Conservation (phyloP, 164 flowering plant genomes). For the Stephania cephalantha region DNA sequence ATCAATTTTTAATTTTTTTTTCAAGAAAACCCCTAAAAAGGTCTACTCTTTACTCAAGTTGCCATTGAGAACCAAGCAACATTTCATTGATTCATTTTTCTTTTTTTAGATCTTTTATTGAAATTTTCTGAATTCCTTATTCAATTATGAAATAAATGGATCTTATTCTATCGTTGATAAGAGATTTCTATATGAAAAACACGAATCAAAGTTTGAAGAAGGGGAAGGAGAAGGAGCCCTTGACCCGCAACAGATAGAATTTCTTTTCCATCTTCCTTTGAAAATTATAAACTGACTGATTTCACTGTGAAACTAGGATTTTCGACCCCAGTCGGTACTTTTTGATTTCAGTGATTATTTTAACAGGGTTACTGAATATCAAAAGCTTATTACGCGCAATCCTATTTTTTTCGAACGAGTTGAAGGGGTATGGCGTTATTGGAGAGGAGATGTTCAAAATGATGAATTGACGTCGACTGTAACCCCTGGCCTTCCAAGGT, state of each 20-base stretch:
- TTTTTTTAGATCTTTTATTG: not conserved
- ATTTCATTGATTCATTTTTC: constrained; percentile 1
- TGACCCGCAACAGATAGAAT: no score
- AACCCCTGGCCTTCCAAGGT: no score
- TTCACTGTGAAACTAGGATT: no score
- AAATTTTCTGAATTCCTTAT: not conserved
- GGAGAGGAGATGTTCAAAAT: no score
- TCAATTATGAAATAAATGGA: no score
- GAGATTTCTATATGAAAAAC: not conserved
- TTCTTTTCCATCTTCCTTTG: no score
- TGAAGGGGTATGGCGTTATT: no score
- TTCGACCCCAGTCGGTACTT: no score
- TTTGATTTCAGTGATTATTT: not conserved
- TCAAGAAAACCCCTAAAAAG: not conserved
- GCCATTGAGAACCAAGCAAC: not conserved
- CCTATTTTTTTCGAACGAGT: not conserved
- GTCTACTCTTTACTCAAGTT: not conserved
- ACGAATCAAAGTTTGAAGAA: not conserved
- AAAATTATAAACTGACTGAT: no score
- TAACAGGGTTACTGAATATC: not conserved
- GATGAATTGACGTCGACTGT: no score
- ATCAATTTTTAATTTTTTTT: no score
- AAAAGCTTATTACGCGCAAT: not conserved
- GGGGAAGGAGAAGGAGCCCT: constrained; percentile 1
- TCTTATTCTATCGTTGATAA: not conserved